Percentiles rank a stretch among this genome's conserved stretches.
phyloP scores from a whole-genome alignment of 1,284 basidiomycete genomes.

The Lentinus polychrous region DNA sequence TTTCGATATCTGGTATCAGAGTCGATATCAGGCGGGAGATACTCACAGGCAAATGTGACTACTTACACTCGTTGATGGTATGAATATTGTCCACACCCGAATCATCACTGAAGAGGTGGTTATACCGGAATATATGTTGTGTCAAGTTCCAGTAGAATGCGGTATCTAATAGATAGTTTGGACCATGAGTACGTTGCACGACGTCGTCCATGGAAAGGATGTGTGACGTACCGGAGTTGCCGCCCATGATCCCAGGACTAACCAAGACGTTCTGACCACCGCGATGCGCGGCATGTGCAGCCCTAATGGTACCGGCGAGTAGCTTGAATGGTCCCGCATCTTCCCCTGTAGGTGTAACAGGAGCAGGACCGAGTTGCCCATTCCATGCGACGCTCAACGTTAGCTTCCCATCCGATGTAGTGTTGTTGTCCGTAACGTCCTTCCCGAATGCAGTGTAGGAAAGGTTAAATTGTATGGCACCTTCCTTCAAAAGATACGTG shows the following conservation, averaged over 20 bases:
- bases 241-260: conserved; percentile 46
- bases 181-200: background rate
- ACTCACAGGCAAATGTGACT: background rate
- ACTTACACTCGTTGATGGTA: conserved; percentile 42
- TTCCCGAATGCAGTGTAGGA: conserved; percentile 38
- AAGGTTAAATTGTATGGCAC: conserved; percentile 40
- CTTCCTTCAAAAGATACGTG: conserved; percentile 30
- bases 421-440: conserved; percentile 19
- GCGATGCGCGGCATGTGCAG: conserved; percentile 33
- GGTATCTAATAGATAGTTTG: conserved; percentile 28
- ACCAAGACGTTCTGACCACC: conserved; percentile 29
- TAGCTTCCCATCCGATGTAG: conserved; percentile 29
- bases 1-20: conserved; percentile 25
- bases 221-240: conserved; percentile 30
- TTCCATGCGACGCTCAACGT: conserved; percentile 37
- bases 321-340: conserved; percentile 40
- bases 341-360: conserved; percentile 39
- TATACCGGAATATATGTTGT: conserved; percentile 41
- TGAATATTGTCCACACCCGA: conserved; percentile 42
- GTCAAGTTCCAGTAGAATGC: conserved; percentile 41
- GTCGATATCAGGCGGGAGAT: conserved; percentile 3
- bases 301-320: conserved; percentile 45
- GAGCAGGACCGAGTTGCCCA: conserved; percentile 46
- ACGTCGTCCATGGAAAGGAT: background rate
- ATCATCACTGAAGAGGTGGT: conserved; percentile 30